Conservation (phyloP, 257 asterid species). For the Avicennia marina region DNA sequence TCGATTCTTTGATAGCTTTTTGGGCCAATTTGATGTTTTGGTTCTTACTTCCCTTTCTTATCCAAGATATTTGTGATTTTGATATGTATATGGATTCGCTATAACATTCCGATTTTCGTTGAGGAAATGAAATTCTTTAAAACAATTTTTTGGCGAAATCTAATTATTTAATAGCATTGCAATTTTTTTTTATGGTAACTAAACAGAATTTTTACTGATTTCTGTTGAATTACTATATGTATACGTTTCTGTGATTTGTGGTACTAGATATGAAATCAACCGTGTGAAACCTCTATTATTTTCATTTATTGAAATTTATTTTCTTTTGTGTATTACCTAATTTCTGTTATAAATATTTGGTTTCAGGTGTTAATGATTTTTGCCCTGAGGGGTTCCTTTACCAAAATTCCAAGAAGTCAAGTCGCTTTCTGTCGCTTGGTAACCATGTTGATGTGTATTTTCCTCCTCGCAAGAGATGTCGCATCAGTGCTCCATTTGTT, state of each 20-base stretch:
- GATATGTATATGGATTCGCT: too few species aligned
- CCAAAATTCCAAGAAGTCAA: slow-evolving; percentile 55
- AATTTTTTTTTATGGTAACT: too few species aligned
- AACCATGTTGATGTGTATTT: slow-evolving; percentile 59
- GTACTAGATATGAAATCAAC: background rate
- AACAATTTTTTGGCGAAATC: too few species aligned
- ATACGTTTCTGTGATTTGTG: background rate
- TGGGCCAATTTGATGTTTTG: too few species aligned
- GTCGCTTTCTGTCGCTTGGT: slow-evolving; percentile 42
- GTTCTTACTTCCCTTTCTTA: background rate
- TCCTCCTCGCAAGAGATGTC: slow-evolving; percentile 83
- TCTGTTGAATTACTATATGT: background rate
- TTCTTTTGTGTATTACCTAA: too few species aligned
- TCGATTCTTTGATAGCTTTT: too few species aligned
- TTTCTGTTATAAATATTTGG: slow-evolving; percentile 1
- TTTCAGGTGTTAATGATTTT: slow-evolving; percentile 53
- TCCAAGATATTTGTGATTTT: background rate
- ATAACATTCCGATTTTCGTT: too few species aligned
- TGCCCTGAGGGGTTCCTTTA: slow-evolving; percentile 42
- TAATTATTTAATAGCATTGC: too few species aligned
- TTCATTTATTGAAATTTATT: too few species aligned
- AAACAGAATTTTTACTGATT: too few species aligned
- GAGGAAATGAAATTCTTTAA: too few species aligned
- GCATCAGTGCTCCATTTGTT: slow-evolving; percentile 62
- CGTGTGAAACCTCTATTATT: too few species aligned